Evolutionary conservation across 1,139 yeast species (phyloP).

Genomic region (Scheffersomyces parashehatae): DNA sequence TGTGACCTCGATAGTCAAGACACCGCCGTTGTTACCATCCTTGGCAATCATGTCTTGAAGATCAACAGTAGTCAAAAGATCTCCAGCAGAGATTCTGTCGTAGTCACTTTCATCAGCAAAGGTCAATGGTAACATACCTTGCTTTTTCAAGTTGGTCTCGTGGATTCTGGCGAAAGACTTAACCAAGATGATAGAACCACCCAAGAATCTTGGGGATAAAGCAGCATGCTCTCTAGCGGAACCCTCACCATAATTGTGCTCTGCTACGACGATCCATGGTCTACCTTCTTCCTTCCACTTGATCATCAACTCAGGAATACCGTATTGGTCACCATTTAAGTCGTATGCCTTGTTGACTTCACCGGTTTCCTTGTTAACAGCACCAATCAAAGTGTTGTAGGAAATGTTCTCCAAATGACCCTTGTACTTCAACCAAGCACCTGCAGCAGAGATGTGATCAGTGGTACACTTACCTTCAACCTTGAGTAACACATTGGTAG

Average conservation of each 20-base stretch:
- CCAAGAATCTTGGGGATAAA: conserved; percentile 87
- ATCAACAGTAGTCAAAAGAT: conserved; percentile 74
- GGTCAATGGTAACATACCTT: conserved; percentile 93
- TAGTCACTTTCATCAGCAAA: conserved; percentile 89
- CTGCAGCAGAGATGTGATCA: conserved; percentile 98
- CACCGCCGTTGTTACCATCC: conserved; percentile 86
- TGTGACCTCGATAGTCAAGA: conserved; percentile 67
- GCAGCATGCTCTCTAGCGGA: conserved; percentile 99
- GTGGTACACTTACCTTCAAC: conserved; percentile 98
- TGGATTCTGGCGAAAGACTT: conserved; percentile 95
- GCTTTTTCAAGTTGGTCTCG: conserved; percentile 59
- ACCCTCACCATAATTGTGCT: conserved; percentile 98
- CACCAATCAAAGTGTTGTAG: conserved; percentile 93
- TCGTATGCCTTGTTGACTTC: conserved; percentile 91
- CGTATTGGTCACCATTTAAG: conserved; percentile 71
- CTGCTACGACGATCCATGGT: conserved; percentile 96
- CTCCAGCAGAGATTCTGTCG: conserved; percentile 76
- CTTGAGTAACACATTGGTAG: conserved; percentile 74
- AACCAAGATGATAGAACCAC: conserved; percentile 84
- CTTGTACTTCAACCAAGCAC: conserved; percentile 98
- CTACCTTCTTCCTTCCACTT: conserved; percentile 84
- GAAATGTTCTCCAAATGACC: conserved; percentile 97
- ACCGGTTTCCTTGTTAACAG: conserved; percentile 94
- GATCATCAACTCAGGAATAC: conserved; percentile 96
- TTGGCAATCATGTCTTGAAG: conserved; percentile 76